Evolutionary conservation across 2,329 filamentous ascomycete genomes (phyloP).

Genomic region (Dactylonectria estremocensis): DNA sequence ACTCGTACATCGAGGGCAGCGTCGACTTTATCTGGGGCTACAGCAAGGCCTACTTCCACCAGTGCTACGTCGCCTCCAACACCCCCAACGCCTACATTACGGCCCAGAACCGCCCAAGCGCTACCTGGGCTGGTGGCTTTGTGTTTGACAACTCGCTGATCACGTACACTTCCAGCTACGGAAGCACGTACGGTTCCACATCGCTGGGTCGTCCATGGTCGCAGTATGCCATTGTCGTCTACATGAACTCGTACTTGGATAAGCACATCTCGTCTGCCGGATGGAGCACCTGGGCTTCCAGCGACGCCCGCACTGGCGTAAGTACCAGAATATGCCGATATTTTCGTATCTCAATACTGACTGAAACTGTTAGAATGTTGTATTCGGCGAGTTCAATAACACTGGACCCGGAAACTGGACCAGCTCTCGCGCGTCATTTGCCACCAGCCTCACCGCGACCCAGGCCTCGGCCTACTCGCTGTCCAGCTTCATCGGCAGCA

Average conservation of each 20-base stretch:
- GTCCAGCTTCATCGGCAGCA: conserved; percentile 39
- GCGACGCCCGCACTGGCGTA: conserved; percentile 70
- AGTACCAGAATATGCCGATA: not conserved
- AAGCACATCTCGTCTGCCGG: conserved; percentile 44
- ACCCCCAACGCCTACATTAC: conserved; percentile 52
- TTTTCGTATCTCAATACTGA: not conserved
- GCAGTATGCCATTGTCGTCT: conserved; percentile 61
- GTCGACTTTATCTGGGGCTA: conserved; percentile 50
- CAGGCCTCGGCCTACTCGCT: conserved; percentile 39
- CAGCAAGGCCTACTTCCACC: conserved; percentile 54
- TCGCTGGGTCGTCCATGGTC: conserved; percentile 66
- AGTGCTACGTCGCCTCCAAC: conserved; percentile 57
- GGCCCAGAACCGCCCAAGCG: conserved; percentile 50
- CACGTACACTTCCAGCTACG: conserved; percentile 47
- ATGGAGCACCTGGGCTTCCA: conserved; percentile 66
- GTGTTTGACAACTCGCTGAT: conserved; percentile 52
- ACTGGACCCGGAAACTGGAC: conserved; percentile 58
- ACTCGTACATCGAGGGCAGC: conserved; percentile 52
- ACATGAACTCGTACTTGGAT: conserved; percentile 64
- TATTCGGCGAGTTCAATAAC: conserved; percentile 73
- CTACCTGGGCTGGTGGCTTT: conserved; percentile 51
- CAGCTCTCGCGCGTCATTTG: conserved; percentile 38
- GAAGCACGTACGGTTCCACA: conserved; percentile 52
- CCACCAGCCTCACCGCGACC: conserved; percentile 40
- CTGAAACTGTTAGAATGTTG: conserved; percentile 52